These are phyloP conservation scores for Pythium folliculosum DNA, from an alignment of 352 stramenopile genomes.

Conservation along the genomic window DNA sequence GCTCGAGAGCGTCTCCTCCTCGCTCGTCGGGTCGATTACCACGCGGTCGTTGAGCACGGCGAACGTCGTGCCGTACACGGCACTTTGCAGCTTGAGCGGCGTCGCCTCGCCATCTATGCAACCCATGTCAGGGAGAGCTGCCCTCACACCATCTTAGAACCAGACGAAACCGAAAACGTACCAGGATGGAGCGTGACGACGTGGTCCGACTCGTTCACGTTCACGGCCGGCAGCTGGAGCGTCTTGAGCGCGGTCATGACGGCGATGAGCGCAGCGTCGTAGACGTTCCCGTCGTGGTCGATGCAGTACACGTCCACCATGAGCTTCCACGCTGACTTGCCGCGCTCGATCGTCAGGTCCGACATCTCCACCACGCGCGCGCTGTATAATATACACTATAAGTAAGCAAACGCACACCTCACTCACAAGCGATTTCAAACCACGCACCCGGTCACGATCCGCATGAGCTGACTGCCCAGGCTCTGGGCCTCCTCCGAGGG, in stretches of 20 bases:
- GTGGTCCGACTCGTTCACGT: constrained; percentile 66
- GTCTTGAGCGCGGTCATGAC: constrained; percentile 74
- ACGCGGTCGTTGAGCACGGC: constrained; percentile 55
- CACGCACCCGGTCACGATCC: constrained; percentile 66
- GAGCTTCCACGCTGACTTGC: constrained; percentile 81
- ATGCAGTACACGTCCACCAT: constrained; percentile 82
- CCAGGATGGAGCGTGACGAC: constrained; percentile 68
- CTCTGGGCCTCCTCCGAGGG: constrained; percentile 77
- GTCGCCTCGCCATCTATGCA: constrained; percentile 47
- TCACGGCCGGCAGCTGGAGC: constrained; percentile 59
- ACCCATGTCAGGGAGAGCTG: background rate
- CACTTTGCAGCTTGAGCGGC: constrained; percentile 57
- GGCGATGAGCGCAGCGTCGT: constrained; percentile 67
- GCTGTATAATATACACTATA: constrained; percentile 24
- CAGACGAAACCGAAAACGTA: constrained; percentile 11
- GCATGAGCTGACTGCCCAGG: constrained; percentile 75
- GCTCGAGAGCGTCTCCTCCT: constrained; percentile 67
- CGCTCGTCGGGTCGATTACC: constrained; percentile 69
- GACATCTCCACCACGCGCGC: constrained; percentile 82
- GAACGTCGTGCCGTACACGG: constrained; percentile 68
- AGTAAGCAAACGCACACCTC: background rate
- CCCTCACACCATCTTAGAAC: background rate
- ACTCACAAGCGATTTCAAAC: background rate
- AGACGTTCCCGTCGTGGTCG: constrained; percentile 82
- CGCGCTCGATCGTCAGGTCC: constrained; percentile 67